A percentile compares a stretch with the other conserved stretches of the same genome.
Conservation (phyloP, 2,329 filamentous ascomycete species). For the Gremmenia infestans region DNA sequence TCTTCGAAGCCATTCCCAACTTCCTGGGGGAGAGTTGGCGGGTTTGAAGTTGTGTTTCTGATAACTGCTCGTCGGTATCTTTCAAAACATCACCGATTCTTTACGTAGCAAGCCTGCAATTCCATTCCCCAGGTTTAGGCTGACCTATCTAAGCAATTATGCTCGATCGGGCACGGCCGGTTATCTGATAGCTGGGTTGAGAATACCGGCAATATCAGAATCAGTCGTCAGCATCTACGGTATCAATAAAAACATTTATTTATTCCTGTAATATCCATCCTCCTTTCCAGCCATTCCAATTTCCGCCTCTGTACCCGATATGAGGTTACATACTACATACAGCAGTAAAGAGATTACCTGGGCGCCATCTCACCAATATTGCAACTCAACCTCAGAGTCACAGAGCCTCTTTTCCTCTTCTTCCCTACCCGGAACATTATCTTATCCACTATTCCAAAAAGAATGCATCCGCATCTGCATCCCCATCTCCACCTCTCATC, state of each 20-base stretch:
- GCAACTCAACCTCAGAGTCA: not conserved
- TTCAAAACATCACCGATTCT: not conserved
- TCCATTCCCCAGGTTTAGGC: not conserved
- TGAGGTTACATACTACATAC: not conserved
- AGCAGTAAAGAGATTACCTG: conserved; percentile 1
- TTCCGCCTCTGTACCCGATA: not conserved
- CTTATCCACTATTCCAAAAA: too few relatives aligned
- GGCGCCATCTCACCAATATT: not conserved
- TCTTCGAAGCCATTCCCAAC: not conserved
- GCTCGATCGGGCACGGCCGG: not conserved
- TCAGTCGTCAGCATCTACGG: not conserved
- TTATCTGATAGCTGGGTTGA: not conserved
- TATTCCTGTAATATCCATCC: conserved; percentile 3
- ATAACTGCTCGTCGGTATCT: not conserved
- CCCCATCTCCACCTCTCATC: too few relatives aligned
- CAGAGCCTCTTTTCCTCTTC: not conserved
- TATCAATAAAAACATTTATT: not conserved
- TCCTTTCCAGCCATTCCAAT: not conserved
- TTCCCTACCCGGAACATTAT: not conserved
- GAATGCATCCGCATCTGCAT: too few relatives aligned
- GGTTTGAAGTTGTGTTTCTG: not conserved
- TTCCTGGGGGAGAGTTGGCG: not conserved
- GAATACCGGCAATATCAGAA: not conserved
- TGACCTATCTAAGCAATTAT: not conserved
- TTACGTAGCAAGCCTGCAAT: not conserved